Conservation (phyloP, 1,139 yeast species). For the Lodderomyces jiufengensis region DNA sequence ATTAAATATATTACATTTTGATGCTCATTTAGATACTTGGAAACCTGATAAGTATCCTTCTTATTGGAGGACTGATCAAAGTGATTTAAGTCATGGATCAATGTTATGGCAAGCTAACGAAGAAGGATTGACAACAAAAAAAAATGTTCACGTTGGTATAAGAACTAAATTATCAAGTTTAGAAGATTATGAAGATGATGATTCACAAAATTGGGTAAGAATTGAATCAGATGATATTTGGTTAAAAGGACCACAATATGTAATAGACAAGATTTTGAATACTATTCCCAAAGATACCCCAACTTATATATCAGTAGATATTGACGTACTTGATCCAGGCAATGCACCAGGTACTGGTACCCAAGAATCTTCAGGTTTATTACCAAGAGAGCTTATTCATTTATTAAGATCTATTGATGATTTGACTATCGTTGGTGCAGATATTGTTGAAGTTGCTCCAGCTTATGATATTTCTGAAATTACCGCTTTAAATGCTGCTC, state of each 20-base stretch:
- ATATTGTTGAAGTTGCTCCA: slow-evolving; percentile 75
- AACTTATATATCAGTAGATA: slow-evolving; percentile 69
- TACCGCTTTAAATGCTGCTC: slow-evolving; percentile 76
- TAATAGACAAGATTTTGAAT: slow-evolving; percentile 46
- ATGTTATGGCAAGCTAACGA: slow-evolving; percentile 76
- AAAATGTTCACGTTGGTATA: slow-evolving; percentile 69
- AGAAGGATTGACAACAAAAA: slow-evolving; percentile 57
- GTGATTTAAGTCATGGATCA: slow-evolving; percentile 71
- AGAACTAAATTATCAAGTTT: slow-evolving; percentile 65
- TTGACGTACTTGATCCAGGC: slow-evolving; percentile 80
- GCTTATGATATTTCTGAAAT: slow-evolving; percentile 69
- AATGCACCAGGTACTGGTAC: slow-evolving; percentile 84
- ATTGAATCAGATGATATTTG: slow-evolving; percentile 70
- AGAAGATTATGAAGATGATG: slow-evolving; percentile 64
- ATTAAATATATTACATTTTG: slow-evolving; percentile 68
- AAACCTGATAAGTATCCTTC: slow-evolving; percentile 63
- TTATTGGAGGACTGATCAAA: slow-evolving; percentile 64
- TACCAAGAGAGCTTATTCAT: slow-evolving; percentile 69
- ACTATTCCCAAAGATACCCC: slow-evolving; percentile 56
- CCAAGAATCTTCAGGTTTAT: slow-evolving; percentile 78
- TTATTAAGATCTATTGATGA: slow-evolving; percentile 56
- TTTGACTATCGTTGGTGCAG: slow-evolving; percentile 70
- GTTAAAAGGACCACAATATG: slow-evolving; percentile 54
- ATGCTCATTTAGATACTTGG: slow-evolving; percentile 82
- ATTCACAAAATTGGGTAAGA: slow-evolving; percentile 57